These are phyloP conservation scores for Tulasnella sp. DNA, from an alignment of 768 basidiomycete species.

Conservation along the genomic window DNA sequence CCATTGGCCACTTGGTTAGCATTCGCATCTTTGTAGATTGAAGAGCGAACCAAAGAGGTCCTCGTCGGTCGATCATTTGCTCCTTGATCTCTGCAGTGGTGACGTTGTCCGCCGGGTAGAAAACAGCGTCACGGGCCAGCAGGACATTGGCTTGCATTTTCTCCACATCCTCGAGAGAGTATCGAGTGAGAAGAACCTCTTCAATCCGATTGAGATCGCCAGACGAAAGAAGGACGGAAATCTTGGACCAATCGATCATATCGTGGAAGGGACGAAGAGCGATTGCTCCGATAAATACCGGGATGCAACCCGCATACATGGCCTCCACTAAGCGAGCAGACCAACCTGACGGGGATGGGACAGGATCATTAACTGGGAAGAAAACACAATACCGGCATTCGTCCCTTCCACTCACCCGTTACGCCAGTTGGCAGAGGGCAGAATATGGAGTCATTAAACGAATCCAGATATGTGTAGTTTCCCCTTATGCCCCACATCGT, in stretches of 20 bases:
- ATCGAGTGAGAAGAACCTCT: slow-evolving; percentile 31
- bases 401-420: slow-evolving; percentile 16
- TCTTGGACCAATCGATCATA: slow-evolving; percentile 36
- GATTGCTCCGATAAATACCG: slow-evolving; percentile 35
- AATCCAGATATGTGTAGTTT: slow-evolving; percentile 27
- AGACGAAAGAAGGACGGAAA: slow-evolving; percentile 33
- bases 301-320: slow-evolving; percentile 39
- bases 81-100: slow-evolving; percentile 30
- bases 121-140: slow-evolving; percentile 34
- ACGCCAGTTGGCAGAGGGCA: slow-evolving; percentile 32
- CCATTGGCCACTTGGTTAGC: slow-evolving; percentile 30
- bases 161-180: slow-evolving; percentile 28
- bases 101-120: slow-evolving; percentile 32
- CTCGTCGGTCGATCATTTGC: slow-evolving; percentile 24
- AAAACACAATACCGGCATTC: no score
- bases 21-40: slow-evolving; percentile 33
- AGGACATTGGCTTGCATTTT: slow-evolving; percentile 34
- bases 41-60: slow-evolving; percentile 34
- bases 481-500: slow-evolving; percentile 22
- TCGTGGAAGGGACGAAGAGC: slow-evolving; percentile 35
- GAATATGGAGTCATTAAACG: slow-evolving; percentile 29
- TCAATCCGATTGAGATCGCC: slow-evolving; percentile 34
- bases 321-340: slow-evolving; percentile 34
- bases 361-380: background rate
- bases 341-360: slow-evolving; percentile 27